phyloP scores from a whole-genome alignment of 768 basidiomycete species.

The Lactarius akahatsu region DNA sequence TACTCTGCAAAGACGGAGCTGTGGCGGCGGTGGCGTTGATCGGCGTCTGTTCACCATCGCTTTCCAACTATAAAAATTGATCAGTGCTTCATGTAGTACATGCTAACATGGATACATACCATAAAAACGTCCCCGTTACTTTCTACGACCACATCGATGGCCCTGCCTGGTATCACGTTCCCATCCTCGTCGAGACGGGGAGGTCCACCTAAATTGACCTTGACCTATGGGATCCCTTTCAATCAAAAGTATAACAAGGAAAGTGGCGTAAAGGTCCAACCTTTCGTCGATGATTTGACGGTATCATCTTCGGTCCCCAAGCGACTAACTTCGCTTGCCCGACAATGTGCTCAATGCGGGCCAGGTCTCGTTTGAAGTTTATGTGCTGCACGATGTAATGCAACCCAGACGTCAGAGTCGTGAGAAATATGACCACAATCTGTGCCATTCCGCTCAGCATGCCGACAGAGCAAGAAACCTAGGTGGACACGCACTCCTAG shows the following conservation, averaged over 20 bases:
- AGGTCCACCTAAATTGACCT: slow-evolving; percentile 61
- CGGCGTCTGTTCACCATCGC: slow-evolving; percentile 54
- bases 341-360: slow-evolving; percentile 61
- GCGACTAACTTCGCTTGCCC: slow-evolving; percentile 66
- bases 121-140: slow-evolving; percentile 66
- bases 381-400: slow-evolving; percentile 80
- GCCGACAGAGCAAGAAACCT: background rate
- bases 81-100: slow-evolving; percentile 11
- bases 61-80: slow-evolving; percentile 49
- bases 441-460: slow-evolving; percentile 34
- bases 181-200: slow-evolving; percentile 57
- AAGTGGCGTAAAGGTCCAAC: slow-evolving; percentile 39
- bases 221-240: slow-evolving; percentile 48
- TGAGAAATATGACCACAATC: slow-evolving; percentile 78
- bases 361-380: slow-evolving; percentile 72
- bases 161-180: slow-evolving; percentile 46
- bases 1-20: slow-evolving; percentile 56
- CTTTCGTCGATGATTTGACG: slow-evolving; percentile 64
- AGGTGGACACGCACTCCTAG: slow-evolving; percentile 53
- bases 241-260: background rate
- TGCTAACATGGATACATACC: slow-evolving; percentile 44
- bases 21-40: slow-evolving; percentile 45
- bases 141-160: slow-evolving; percentile 81
- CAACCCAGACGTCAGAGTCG: slow-evolving; percentile 69
- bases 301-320: slow-evolving; percentile 78